Conservation (phyloP, 208 protist genomes). For the Leishmania arabica region DNA sequence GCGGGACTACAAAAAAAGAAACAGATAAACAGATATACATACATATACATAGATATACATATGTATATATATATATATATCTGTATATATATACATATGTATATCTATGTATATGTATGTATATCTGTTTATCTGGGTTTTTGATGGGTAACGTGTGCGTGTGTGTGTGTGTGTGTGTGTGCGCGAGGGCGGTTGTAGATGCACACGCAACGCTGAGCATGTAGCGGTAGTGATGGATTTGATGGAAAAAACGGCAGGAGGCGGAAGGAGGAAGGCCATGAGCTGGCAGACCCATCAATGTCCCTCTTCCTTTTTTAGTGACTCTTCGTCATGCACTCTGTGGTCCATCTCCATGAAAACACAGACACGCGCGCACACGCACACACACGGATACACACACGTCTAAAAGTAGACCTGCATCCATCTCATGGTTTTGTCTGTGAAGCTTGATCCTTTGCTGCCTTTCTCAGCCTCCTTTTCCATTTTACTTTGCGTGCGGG, state of each 20-base stretch:
- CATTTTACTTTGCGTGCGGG: background rate
- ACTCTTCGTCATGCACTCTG: background rate
- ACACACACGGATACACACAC: background rate
- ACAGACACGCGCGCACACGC: background rate
- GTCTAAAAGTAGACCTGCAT: background rate
- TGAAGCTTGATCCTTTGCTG: background rate
- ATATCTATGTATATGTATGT: too few relatives aligned
- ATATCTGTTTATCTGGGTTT: background rate
- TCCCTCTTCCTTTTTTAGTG: background rate
- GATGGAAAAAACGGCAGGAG: background rate
- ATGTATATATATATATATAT: background rate
- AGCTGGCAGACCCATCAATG: background rate
- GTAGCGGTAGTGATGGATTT: background rate
- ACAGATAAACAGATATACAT: background rate
- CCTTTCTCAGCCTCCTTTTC: background rate
- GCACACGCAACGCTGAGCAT: background rate
- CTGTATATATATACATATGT: too few relatives aligned
- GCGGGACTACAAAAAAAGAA: background rate
- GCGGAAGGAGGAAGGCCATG: background rate
- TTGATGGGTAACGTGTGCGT: background rate
- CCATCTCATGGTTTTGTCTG: background rate
- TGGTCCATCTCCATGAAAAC: background rate
- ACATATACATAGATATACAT: too few relatives aligned
- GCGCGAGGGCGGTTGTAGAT: background rate
- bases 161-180: background rate